A percentile compares a stretch with the other conserved stretches of the same genome.
phyloP scores from a whole-genome alignment of 345 rosid species.

The Hypericum perforatum region DNA sequence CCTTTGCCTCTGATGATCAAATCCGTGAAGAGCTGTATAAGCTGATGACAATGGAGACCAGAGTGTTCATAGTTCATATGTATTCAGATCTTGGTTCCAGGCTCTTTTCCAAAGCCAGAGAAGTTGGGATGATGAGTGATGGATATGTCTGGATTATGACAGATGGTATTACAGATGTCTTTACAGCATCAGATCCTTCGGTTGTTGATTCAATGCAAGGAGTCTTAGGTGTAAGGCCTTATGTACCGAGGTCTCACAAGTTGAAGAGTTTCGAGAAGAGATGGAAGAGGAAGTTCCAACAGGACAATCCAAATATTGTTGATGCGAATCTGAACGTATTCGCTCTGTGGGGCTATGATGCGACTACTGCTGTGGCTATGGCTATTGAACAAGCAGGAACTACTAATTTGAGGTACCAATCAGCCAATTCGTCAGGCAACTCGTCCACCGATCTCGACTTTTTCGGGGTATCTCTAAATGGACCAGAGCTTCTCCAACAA shows the following conservation, averaged over 20 bases:
- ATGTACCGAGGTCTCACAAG: conserved; percentile 10
- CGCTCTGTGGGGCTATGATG: conserved; percentile 33
- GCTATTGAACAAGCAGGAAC: conserved; percentile 18
- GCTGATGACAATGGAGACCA: no score
- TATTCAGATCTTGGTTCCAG: no score
- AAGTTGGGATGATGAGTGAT: no score
- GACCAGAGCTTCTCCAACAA: conserved; percentile 4
- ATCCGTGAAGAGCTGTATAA: no score
- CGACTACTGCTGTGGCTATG: conserved; percentile 29
- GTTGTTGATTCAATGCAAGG: conserved; percentile 17
- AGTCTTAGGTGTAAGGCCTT: conserved; percentile 20
- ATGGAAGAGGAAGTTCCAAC: conserved; percentile 12
- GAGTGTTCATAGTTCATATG: no score
- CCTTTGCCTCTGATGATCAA: no score
- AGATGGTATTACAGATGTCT: no score
- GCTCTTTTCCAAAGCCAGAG: no score
- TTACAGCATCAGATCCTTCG: background rate
- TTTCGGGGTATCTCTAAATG: conserved; percentile 9
- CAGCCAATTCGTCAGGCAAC: background rate
- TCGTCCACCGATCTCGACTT: conserved; percentile 8
- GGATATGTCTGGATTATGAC: no score
- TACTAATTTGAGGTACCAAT: background rate
- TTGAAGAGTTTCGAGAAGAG: conserved; percentile 13
- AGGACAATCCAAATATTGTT: background rate
- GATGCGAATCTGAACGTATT: conserved; percentile 1